Evolutionary conservation across 2,329 filamentous ascomycete species (phyloP).

Genomic region (Endoconidiophora polonica): DNA sequence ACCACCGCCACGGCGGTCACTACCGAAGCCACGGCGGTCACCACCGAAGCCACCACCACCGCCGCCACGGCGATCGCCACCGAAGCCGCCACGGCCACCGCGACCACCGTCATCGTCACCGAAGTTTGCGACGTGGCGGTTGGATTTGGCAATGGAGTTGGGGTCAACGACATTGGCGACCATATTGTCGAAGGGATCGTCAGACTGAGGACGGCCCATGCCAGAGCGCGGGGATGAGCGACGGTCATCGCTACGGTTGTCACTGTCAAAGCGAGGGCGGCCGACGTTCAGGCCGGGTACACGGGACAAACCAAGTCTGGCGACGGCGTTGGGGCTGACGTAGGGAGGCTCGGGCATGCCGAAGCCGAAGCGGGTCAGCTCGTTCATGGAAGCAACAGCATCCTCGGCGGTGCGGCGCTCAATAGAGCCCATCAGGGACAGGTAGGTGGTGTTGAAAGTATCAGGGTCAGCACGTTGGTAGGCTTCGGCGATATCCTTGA

Average conservation of each 20-base stretch:
- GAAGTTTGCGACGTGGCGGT: conserved; percentile 2
- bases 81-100: conserved; percentile 11
- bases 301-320: conserved; percentile 20
- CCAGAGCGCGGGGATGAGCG: conserved; percentile 1
- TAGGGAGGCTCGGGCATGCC: conserved; percentile 33
- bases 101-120: conserved; percentile 13
- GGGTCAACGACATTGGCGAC: conserved; percentile 7
- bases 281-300: conserved; percentile 22
- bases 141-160: conserved; percentile 1
- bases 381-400: conserved; percentile 34
- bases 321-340: conserved; percentile 17
- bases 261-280: conserved; percentile 1
- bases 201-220: neutral
- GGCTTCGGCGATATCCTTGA: conserved; percentile 24
- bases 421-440: conserved; percentile 37
- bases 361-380: conserved; percentile 34
- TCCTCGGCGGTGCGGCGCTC: conserved; percentile 22
- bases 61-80: conserved; percentile 12
- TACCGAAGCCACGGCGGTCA: conserved; percentile 14
- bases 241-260: conserved; percentile 8
- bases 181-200: conserved; percentile 11
- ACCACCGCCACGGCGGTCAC: conserved; percentile 3
- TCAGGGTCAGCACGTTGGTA: conserved; percentile 20
- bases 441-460: conserved; percentile 30
- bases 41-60: conserved; percentile 13